Evolutionary conservation across 148 eudicot species (phyloP).

Genomic region (Bassia scoparia): DNA sequence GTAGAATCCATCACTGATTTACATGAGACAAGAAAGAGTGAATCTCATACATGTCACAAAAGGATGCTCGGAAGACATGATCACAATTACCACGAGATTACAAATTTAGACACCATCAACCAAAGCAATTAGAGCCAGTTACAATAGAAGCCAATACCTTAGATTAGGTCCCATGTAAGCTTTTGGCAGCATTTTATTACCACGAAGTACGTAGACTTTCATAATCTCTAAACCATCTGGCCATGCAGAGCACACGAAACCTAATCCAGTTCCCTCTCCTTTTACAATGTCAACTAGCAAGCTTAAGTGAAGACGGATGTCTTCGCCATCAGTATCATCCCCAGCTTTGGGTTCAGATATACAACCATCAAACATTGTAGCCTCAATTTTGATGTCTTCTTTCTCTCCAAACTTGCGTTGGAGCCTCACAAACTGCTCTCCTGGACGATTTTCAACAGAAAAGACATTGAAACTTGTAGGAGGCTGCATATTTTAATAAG

Average conservation of each 20-base stretch:
- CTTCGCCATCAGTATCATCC: constrained; percentile 40
- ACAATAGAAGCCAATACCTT: constrained; percentile 30
- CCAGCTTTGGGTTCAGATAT: constrained; percentile 40
- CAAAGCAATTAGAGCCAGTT: neutral
- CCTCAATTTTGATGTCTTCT: constrained; percentile 60
- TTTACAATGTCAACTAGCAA: constrained; percentile 57
- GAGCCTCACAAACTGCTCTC: constrained; percentile 57
- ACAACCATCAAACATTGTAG: constrained; percentile 69
- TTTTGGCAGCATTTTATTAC: constrained; percentile 29
- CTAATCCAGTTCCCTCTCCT: constrained; percentile 48
- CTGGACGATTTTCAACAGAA: constrained; percentile 56
- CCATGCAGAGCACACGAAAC: constrained; percentile 74
- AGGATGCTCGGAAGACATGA: neutral
- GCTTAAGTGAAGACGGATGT: constrained; percentile 49
- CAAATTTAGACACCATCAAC: constrained; percentile 1
- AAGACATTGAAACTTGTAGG: constrained; percentile 38
- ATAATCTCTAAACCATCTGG: constrained; percentile 58
- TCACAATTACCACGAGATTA: neutral
- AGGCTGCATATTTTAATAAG: constrained; percentile 40
- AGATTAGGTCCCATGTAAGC: constrained; percentile 62
- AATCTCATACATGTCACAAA: neutral
- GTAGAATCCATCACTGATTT: neutral
- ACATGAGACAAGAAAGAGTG: neutral
- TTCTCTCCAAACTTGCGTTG: constrained; percentile 44
- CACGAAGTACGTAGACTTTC: constrained; percentile 46